These are phyloP conservation scores for Penicillium angulare DNA, from an alignment of 495 filamentous ascomycete genomes.

Conservation along the genomic window DNA sequence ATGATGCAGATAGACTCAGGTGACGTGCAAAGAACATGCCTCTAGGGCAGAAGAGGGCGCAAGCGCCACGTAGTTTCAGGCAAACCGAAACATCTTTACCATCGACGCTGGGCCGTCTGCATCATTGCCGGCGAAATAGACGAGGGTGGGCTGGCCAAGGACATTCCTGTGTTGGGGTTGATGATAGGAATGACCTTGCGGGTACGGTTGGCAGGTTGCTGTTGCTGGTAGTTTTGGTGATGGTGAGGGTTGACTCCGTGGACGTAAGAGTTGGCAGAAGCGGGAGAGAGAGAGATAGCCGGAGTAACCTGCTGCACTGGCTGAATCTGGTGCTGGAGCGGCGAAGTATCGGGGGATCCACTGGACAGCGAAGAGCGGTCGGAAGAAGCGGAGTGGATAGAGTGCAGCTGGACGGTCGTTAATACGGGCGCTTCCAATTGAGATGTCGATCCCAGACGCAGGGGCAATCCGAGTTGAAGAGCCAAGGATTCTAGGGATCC, in stretches of 20 bases:
- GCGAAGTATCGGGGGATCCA: slow-evolving; percentile 90
- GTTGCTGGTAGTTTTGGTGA: slow-evolving; percentile 79
- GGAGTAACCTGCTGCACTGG: slow-evolving; percentile 73
- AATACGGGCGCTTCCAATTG: not conserved
- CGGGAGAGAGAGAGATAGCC: slow-evolving; percentile 76
- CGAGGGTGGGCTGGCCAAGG: slow-evolving; percentile 83
- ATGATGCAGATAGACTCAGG: slow-evolving; percentile 42
- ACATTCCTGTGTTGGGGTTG: slow-evolving; percentile 89
- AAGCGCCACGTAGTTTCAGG: slow-evolving; percentile 28
- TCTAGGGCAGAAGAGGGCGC: slow-evolving; percentile 28
- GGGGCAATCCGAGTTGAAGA: not conserved
- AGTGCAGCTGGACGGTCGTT: slow-evolving; percentile 63
- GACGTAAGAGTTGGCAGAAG: slow-evolving; percentile 63
- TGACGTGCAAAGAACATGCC: slow-evolving; percentile 35
- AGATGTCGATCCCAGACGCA: too few relatives aligned
- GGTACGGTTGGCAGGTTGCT: slow-evolving; percentile 80
- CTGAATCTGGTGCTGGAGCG: slow-evolving; percentile 74
- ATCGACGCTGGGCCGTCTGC: slow-evolving; percentile 68
- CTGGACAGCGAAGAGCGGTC: slow-evolving; percentile 93
- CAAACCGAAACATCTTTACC: slow-evolving; percentile 43
- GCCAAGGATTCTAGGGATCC: too few relatives aligned
- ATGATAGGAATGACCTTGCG: slow-evolving; percentile 98
- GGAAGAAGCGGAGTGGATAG: slow-evolving; percentile 81
- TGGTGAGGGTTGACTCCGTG: slow-evolving; percentile 52
- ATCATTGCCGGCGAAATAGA: slow-evolving; percentile 86